Evolutionary conservation across 805 yeast species (phyloP).

Genomic region (Kuraishia ogatae): DNA sequence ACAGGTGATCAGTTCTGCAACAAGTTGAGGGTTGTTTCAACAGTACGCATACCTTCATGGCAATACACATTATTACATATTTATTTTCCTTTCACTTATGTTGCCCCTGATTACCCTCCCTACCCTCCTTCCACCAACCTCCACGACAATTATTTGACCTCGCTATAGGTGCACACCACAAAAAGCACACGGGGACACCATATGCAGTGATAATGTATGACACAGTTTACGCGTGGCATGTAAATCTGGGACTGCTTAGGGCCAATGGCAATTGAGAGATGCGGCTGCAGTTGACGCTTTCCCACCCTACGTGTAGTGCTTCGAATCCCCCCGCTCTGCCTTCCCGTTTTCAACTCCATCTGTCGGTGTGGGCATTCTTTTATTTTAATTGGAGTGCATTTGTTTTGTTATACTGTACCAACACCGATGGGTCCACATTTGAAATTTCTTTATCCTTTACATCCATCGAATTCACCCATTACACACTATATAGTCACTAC

Average conservation of each 20-base stretch:
- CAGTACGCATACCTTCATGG: too few species aligned
- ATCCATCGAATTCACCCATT: not conserved
- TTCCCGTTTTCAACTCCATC: not conserved
- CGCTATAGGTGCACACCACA: not conserved
- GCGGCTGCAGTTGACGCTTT: not conserved
- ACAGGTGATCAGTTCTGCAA: too few species aligned
- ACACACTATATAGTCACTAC: slow-evolving; percentile 2
- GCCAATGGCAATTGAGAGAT: not conserved
- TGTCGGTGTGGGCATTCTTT: not conserved
- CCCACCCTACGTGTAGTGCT: not conserved
- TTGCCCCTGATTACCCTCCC: too few species aligned
- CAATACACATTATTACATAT: too few species aligned
- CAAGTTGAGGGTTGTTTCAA: too few species aligned
- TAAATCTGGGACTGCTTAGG: not conserved
- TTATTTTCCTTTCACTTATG: too few species aligned
- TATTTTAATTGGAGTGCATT: not conserved
- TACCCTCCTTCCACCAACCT: too few species aligned
- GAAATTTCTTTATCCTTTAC: not conserved
- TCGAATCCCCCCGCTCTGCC: not conserved
- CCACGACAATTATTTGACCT: not conserved
- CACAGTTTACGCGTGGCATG: not conserved
- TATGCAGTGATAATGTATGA: not conserved
- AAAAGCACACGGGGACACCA: not conserved
- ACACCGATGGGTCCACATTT: not conserved
- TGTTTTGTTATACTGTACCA: not conserved